Percentiles rank a stretch among this genome's conserved stretches.
Evolutionary conservation across 1,284 basidiomycete species (phyloP).

Genomic region (Tetrapyrgos nigripes): DNA sequence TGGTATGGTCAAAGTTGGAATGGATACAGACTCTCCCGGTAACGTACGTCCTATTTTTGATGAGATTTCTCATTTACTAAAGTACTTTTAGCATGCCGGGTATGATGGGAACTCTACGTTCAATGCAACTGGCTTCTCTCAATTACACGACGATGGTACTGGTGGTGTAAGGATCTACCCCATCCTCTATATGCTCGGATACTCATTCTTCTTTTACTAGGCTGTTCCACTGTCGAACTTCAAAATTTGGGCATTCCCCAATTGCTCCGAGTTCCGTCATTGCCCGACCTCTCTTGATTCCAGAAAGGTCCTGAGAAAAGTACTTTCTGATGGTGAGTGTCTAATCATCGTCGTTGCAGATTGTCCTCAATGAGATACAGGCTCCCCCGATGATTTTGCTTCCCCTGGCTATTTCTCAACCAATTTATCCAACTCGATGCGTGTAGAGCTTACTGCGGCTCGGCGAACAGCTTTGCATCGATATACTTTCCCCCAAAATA

Average conservation of each 20-base stretch:
- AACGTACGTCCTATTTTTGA: slow-evolving; percentile 44
- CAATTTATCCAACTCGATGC: slow-evolving; percentile 61
- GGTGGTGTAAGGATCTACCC: slow-evolving; percentile 49
- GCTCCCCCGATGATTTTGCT: slow-evolving; percentile 63
- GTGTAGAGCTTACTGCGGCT: slow-evolving; percentile 65
- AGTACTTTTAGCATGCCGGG: slow-evolving; percentile 57
- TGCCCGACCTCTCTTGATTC: slow-evolving; percentile 53
- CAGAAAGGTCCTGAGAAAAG: slow-evolving; percentile 51
- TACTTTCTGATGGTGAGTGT: slow-evolving; percentile 49
- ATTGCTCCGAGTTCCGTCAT: slow-evolving; percentile 56
- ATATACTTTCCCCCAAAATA: slow-evolving; percentile 52
- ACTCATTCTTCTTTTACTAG: slow-evolving; percentile 32
- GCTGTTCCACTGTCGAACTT: slow-evolving; percentile 65
- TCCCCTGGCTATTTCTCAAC: slow-evolving; percentile 70
- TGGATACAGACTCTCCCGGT: slow-evolving; percentile 69
- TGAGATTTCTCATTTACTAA: neutral
- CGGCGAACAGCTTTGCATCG: slow-evolving; percentile 61
- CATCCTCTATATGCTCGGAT: neutral
- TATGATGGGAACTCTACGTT: slow-evolving; percentile 60
- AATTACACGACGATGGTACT: slow-evolving; percentile 67
- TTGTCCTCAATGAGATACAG: slow-evolving; percentile 30
- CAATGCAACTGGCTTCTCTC: slow-evolving; percentile 66
- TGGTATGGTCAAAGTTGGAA: slow-evolving; percentile 69
- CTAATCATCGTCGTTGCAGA: neutral
- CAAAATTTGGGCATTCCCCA: slow-evolving; percentile 60